These are phyloP conservation scores for Crassisporium funariophilum DNA, from an alignment of 768 basidiomycete species.

Conservation along the genomic window DNA sequence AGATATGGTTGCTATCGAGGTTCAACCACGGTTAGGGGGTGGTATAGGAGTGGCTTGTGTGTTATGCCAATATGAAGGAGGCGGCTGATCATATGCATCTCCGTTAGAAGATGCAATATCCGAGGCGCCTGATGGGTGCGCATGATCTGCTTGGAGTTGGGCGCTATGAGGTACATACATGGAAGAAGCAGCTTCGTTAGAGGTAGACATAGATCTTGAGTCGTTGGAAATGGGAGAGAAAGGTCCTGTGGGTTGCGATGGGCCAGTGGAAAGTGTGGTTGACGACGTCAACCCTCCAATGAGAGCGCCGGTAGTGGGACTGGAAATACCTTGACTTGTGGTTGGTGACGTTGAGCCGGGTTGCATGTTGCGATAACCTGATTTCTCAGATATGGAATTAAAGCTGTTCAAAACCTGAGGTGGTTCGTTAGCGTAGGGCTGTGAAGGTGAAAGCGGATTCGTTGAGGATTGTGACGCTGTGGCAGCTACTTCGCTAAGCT, in stretches of 20 bases:
- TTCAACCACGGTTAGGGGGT: no score
- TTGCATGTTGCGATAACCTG: background rate
- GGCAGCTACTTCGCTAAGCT: background rate
- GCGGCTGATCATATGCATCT: background rate
- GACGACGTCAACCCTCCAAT: background rate
- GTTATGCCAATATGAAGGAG: constrained; percentile 3
- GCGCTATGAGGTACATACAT: no score
- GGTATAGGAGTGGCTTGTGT: no score
- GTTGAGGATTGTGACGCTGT: background rate
- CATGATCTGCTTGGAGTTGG: background rate
- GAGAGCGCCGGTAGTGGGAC: background rate
- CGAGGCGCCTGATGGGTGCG: background rate
- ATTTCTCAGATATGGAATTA: background rate
- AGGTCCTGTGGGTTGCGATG: background rate
- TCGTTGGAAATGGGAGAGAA: background rate
- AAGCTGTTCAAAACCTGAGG: background rate
- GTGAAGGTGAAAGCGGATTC: background rate
- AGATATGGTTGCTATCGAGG: no score
- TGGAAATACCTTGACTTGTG: background rate
- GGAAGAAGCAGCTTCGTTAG: no score
- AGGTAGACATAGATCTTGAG: background rate
- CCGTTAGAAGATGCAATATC: background rate
- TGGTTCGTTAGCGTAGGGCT: background rate
- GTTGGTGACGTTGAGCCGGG: background rate
- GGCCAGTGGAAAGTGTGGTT: background rate